Percentiles rank a stretch among this genome's conserved stretches.
phyloP scores from a whole-genome alignment of 345 rosid genomes.

The Mallotus nudiflorus region DNA sequence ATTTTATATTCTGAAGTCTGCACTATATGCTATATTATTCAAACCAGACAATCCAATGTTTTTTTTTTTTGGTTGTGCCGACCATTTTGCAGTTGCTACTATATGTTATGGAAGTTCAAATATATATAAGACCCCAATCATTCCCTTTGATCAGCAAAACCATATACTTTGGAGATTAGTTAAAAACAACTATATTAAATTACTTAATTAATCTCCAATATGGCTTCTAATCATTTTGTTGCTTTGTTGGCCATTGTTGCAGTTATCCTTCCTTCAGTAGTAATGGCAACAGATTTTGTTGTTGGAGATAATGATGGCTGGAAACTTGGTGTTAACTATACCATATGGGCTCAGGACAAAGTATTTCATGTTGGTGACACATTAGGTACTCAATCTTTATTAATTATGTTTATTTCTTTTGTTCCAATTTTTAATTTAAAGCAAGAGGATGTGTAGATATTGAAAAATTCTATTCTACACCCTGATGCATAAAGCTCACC shows the following conservation, averaged over 20 bases:
- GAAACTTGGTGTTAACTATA: constrained; percentile 25
- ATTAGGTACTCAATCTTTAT: constrained; percentile 34
- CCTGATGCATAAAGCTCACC: no score
- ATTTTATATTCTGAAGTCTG: no score
- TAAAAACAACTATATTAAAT: no score
- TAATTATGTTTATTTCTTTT: no score
- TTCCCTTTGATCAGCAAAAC: neutral
- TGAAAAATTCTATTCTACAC: no score
- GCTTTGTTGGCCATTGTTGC: constrained; percentile 20
- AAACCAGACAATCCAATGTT: no score
- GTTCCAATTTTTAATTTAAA: no score
- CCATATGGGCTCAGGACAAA: constrained; percentile 36
- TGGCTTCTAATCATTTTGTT: constrained; percentile 26
- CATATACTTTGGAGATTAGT: neutral
- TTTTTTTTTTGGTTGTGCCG: neutral
- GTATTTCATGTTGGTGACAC: constrained; percentile 34
- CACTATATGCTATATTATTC: no score
- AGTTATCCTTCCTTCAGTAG: constrained; percentile 28
- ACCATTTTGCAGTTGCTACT: neutral
- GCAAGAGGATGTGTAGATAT: no score
- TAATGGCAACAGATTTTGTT: constrained; percentile 26
- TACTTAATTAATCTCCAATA: constrained; percentile 8
- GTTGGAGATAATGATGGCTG: constrained; percentile 39
- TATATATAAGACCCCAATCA: constrained; percentile 18
- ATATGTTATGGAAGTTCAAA: neutral